Evolutionary conservation across 371 early-diverging fungal genomes (phyloP), one percentile per base, ranked within the genome.

Genomic region (Globomyces sp.): DNA sequence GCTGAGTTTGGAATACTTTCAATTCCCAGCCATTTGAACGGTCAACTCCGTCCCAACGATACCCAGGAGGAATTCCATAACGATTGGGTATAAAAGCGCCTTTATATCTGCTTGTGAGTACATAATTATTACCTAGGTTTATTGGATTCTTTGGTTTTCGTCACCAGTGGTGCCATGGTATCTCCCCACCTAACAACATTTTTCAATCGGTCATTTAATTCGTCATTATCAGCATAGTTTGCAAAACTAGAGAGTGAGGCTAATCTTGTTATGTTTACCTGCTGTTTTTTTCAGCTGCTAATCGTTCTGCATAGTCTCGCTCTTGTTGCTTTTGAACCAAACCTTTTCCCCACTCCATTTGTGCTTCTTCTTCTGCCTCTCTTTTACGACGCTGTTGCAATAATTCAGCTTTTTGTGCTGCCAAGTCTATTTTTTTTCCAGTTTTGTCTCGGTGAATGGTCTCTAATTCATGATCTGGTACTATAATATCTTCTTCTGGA

Each of bases 41-140:
- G 74, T 94, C 93, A 41, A 92, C 89, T 2, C 95, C 95, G 83
- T 94, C 95, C 95, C 95, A 94, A 2, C 92, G 84, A 71, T 90
- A 90, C 0, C 95, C 95, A 13, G 95, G 93, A 43, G 78, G 76
- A 52, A 93, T 93, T 68, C 85, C 85, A 73, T 86, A 93, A 34
- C 95, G 77, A 74, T 94, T 94, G 5, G 90, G 90, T 11, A 40
- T 36, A 9, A 40, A 36, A 55, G 9, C 36, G 6, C 55, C 55
- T 55, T 55, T 55, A 55, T 55, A 55, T 24, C 40, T 24, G 24
- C 24, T 24, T 24, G 24, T 24, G 24, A 24, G 24, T 24, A 24
- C 24, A 24, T 24, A 24, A 24, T 24, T 24, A 24, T 24, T 24
- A 24, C 24, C 24, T 39, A 55, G 36, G 13, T 39, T 55, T 55